A percentile compares a stretch with the other conserved stretches of the same genome.
Evolutionary conservation across 1,284 basidiomycete species (phyloP).

Genomic region (Abortiporus biennis): DNA sequence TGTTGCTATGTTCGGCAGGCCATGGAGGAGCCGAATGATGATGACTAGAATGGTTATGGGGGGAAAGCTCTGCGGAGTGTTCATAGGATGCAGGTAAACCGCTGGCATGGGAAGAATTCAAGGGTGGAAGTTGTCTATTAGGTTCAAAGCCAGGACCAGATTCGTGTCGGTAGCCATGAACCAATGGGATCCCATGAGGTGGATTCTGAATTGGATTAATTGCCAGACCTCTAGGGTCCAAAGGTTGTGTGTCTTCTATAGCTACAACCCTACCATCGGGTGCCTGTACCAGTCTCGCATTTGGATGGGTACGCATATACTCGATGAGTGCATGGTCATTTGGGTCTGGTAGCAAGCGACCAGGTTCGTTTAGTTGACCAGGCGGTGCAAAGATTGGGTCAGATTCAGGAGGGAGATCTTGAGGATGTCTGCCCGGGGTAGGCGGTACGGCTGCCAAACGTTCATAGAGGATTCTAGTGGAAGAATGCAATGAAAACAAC

Average conservation of each 20-base stretch:
- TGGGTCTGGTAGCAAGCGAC: slow-evolving; percentile 21
- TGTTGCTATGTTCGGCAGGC: slow-evolving; percentile 6
- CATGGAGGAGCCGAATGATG: not conserved
- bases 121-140: slow-evolving; percentile 41
- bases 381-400: slow-evolving; percentile 23
- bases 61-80: not conserved
- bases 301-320: slow-evolving; percentile 39
- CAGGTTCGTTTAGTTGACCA: slow-evolving; percentile 23
- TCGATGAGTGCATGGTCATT: slow-evolving; percentile 39
- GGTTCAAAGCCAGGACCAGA: slow-evolving; percentile 33
- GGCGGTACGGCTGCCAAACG: slow-evolving; percentile 57
- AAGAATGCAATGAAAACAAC: no score
- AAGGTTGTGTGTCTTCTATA: slow-evolving; percentile 36
- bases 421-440: slow-evolving; percentile 36
- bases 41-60: not conserved
- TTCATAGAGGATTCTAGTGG: slow-evolving; percentile 66
- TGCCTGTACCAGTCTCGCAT: slow-evolving; percentile 35
- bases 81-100: slow-evolving; percentile 22
- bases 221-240: slow-evolving; percentile 22
- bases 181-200: slow-evolving; percentile 29
- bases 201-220: slow-evolving; percentile 28
- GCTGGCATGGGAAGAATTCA: slow-evolving; percentile 29
- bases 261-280: slow-evolving; percentile 42
- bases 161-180: slow-evolving; percentile 27
- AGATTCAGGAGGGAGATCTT: slow-evolving; percentile 22